Conservation (phyloP, 805 yeast genomes). For the Blastobotrys parvus region DNA sequence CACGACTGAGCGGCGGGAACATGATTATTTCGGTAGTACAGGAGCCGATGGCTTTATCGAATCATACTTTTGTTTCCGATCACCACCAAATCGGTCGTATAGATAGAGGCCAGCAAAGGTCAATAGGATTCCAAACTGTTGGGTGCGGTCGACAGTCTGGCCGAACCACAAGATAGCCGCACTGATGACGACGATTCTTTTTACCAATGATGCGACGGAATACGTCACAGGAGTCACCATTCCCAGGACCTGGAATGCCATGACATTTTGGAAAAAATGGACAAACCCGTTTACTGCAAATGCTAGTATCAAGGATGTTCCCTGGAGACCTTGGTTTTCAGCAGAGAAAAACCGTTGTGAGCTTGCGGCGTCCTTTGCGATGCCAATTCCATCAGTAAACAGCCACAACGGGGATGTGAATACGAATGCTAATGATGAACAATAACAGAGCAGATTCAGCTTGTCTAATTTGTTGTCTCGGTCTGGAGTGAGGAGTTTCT, state of each 20-base stretch:
- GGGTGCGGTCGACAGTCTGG: conserved; percentile 30
- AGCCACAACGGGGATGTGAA: conserved; percentile 71
- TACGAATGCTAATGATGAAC: conserved; percentile 62
- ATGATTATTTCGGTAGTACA: no score
- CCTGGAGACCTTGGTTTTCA: conserved; percentile 14
- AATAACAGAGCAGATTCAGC: conserved; percentile 69
- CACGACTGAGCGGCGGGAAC: no score
- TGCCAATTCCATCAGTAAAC: conserved; percentile 42
- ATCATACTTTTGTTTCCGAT: conserved; percentile 15
- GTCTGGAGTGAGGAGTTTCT: conserved; percentile 55
- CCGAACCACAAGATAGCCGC: conserved; percentile 65
- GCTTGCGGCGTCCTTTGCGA: conserved; percentile 9
- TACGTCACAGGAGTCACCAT: conserved; percentile 77
- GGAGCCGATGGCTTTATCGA: no score
- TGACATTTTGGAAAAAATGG: conserved; percentile 70
- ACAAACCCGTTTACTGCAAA: conserved; percentile 61
- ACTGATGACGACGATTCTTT: conserved; percentile 75
- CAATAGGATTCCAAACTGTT: conserved; percentile 34
- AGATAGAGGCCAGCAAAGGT: conserved; percentile 35
- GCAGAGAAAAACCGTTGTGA: conserved; percentile 3
- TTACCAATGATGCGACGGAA: conserved; percentile 80
- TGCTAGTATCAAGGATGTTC: conserved; percentile 37
- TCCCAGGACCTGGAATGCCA: conserved; percentile 76
- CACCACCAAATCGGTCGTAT: conserved; percentile 35
- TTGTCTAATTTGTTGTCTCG: conserved; percentile 54